phyloP scores from a whole-genome alignment of 352 stramenopile genomes.

The Pythium apleroticum region DNA sequence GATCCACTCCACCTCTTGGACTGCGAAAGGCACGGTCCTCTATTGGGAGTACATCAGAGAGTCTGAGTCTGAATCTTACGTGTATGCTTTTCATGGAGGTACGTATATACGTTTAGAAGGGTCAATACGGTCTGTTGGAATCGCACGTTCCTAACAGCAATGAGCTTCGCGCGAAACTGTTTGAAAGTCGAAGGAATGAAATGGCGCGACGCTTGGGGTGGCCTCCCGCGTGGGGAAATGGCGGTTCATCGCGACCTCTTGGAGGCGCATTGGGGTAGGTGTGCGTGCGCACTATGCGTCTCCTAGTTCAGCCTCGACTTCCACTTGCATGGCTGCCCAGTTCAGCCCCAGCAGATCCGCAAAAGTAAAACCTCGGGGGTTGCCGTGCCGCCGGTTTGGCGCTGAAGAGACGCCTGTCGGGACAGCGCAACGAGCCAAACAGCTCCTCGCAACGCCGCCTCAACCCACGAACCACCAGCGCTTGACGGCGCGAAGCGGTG shows the following conservation, averaged over 20 bases:
- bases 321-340: background rate
- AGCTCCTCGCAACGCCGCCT: background rate
- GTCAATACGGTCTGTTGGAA: background rate
- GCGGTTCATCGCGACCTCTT: background rate
- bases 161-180: background rate
- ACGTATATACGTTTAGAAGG: background rate
- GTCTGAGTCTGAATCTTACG: background rate
- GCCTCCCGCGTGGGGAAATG: background rate
- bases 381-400: background rate
- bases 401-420: background rate
- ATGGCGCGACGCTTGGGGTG: conserved; percentile 1
- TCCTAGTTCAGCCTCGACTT: background rate
- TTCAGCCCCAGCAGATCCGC: background rate
- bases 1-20: background rate
- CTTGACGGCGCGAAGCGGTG: background rate
- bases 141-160: background rate
- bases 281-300: background rate
- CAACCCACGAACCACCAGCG: background rate
- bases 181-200: background rate
- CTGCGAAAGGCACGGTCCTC: background rate
- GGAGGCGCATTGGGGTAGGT: background rate
- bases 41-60: background rate
- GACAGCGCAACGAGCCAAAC: background rate
- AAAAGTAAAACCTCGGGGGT: background rate
- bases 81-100: background rate